phyloP scores from a whole-genome alignment of 2,329 filamentous ascomycete species.

The Aureobasidium zeae region DNA sequence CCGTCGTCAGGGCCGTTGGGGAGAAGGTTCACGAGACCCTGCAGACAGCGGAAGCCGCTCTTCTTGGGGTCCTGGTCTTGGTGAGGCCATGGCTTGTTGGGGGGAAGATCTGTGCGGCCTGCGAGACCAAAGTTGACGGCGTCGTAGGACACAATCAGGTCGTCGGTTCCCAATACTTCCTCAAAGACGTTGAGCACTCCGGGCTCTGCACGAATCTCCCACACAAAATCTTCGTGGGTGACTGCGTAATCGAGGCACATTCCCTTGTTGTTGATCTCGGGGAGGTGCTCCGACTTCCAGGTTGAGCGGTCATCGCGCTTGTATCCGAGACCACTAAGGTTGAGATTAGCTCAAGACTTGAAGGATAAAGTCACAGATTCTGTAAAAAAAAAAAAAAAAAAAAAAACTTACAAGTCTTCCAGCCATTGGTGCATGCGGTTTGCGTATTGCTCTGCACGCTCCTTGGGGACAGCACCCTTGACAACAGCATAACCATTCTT shows the following conservation, averaged over 20 bases:
- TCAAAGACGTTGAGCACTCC: conserved; percentile 40
- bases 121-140: conserved; percentile 39
- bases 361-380: not conserved
- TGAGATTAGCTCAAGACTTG: not conserved
- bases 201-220: conserved; percentile 41
- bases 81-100: conserved; percentile 39
- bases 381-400: not conserved
- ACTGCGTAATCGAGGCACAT: conserved; percentile 41
- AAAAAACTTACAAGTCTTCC: conserved; percentile 24
- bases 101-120: conserved; percentile 30
- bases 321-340: conserved; percentile 18
- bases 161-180: conserved; percentile 38
- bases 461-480: conserved; percentile 38
- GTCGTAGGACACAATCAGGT: conserved; percentile 44
- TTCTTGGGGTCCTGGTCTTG: conserved; percentile 38
- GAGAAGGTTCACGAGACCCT: conserved; percentile 42
- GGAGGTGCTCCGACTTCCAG: conserved; percentile 29
- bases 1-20: conserved; percentile 31
- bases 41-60: conserved; percentile 43
- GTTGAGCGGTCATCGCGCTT: conserved; percentile 27
- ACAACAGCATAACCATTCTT: conserved; percentile 39
- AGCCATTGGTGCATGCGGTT: conserved; percentile 25
- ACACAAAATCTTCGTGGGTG: conserved; percentile 42
- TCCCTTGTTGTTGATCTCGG: conserved; percentile 44
- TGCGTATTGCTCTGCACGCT: conserved; percentile 32